Conservation (phyloP, 495 filamentous ascomycete species). For the Neurospora tetraspora region DNA sequence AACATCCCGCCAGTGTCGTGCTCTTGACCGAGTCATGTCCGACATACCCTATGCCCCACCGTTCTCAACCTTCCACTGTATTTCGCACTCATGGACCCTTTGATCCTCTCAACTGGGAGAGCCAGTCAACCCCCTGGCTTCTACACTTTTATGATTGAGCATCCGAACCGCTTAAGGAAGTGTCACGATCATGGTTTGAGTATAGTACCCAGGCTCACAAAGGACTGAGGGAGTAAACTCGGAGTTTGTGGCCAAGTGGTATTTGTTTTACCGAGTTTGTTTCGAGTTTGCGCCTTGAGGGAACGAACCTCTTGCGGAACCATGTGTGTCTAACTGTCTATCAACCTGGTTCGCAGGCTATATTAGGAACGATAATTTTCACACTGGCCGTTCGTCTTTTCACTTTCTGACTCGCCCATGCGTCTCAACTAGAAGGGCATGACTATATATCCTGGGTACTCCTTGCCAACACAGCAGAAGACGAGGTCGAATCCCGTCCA, state of each 20-base stretch:
- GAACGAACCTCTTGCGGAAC: background rate
- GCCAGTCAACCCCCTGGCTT: background rate
- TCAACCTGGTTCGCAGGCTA: background rate
- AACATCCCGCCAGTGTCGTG: background rate
- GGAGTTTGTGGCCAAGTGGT: background rate
- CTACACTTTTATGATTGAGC: background rate
- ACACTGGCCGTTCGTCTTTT: background rate
- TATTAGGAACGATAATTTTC: background rate
- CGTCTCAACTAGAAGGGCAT: background rate
- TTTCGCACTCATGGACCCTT: background rate
- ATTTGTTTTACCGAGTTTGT: background rate
- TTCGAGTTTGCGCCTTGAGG: background rate
- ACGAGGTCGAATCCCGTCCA: background rate
- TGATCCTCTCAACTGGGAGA: background rate
- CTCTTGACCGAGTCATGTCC: background rate
- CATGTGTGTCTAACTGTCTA: background rate
- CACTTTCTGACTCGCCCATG: background rate
- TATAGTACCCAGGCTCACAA: background rate
- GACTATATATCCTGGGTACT: background rate
- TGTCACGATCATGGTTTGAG: background rate
- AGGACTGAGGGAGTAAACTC: background rate
- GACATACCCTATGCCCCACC: background rate
- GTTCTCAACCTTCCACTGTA: background rate
- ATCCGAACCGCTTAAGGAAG: background rate
- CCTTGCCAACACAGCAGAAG: background rate